Base-by-base conservation (phyloP, 1,139 yeast species). In the Debaryomycetaceae sp. region DNA sequence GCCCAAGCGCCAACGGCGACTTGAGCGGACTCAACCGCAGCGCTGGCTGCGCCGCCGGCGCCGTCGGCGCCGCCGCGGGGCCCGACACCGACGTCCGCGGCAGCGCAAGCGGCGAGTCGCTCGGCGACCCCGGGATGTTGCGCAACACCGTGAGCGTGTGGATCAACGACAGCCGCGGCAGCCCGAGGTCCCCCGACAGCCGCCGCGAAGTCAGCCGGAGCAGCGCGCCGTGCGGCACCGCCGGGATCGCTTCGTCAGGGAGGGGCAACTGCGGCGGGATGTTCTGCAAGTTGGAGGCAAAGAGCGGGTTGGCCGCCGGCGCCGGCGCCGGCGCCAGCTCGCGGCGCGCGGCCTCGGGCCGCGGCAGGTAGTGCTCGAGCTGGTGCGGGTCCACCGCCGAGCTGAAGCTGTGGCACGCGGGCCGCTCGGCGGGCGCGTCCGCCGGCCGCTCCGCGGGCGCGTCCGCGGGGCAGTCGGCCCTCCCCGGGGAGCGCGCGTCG, bases 211-310 rank as follows among this genome's bases (percentile, higher is more conserved):
- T 45, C 6, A 52, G 48, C 29, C 58, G 52, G 37, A 56, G 64
- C 1, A 48, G 34, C 2, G 65, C 63, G 1, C 63, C 51, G 0
- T 61, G 49, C 10, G 70, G 74, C 25, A 57, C 64, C 4, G 64
- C 49, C 14, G 81, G 80, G 15, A 72, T 48, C 10, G 71, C 71
- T 27, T 71, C 78, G 13, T 48, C 52, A 2, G 84, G 84, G 36
- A 73, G 53, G 2, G 80, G 76, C 16, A 64, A 51, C 39, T 63
- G 75, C 0, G 79, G 72, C 2, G 84, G 84, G 4, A 78, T 53
- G 21, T 64, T 69, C 34, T 56, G 64, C 12, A 64, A 48, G 33
- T 61, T 63, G 2, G 65, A 51, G 4, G 51, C 49, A 25, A 61
- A 46, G 13, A 60, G 44, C 1, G 68, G 58, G 20, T 41, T 44